Evolutionary conservation across 1,139 yeast species (phyloP).

Genomic region (Arxiozyma bovina): DNA sequence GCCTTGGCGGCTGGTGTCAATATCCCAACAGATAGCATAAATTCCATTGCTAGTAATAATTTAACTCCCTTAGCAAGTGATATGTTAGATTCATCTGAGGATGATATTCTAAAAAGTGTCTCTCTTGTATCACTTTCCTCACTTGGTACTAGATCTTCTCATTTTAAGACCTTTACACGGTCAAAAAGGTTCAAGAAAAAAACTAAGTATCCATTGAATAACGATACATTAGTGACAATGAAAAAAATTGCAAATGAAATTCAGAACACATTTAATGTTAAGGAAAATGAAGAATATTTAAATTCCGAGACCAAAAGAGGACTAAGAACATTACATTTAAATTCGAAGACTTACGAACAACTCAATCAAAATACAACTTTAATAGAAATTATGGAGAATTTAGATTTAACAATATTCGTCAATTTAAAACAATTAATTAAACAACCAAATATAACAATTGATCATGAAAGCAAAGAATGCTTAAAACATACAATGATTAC

Average conservation of each 20-base stretch:
- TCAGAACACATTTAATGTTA: slow-evolving; percentile 12
- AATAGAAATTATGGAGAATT: slow-evolving; percentile 24
- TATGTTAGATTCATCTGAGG: not conserved
- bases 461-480: slow-evolving; percentile 27
- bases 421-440: slow-evolving; percentile 18
- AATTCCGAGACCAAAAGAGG: slow-evolving; percentile 10
- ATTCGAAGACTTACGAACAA: slow-evolving; percentile 28
- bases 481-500: slow-evolving; percentile 26
- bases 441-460: slow-evolving; percentile 11
- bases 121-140: not conserved
- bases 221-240: slow-evolving; percentile 21
- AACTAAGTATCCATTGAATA: slow-evolving; percentile 20
- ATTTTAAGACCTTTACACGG: slow-evolving; percentile 16
- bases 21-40: slow-evolving; percentile 1
- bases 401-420: slow-evolving; percentile 28
- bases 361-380: slow-evolving; percentile 25
- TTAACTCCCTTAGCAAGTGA: not conserved
- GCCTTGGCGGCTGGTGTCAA: slow-evolving; percentile 17
- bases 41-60: not conserved
- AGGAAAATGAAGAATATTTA: slow-evolving; percentile 6
- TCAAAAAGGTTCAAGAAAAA: slow-evolving; percentile 16
- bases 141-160: slow-evolving; percentile 5
- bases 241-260: slow-evolving; percentile 18
- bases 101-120: not conserved
- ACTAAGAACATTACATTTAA: slow-evolving; percentile 24